Evolutionary conservation across 176 grass and related monocot genomes (phyloP).

Genomic region (Lolium perenne): DNA sequence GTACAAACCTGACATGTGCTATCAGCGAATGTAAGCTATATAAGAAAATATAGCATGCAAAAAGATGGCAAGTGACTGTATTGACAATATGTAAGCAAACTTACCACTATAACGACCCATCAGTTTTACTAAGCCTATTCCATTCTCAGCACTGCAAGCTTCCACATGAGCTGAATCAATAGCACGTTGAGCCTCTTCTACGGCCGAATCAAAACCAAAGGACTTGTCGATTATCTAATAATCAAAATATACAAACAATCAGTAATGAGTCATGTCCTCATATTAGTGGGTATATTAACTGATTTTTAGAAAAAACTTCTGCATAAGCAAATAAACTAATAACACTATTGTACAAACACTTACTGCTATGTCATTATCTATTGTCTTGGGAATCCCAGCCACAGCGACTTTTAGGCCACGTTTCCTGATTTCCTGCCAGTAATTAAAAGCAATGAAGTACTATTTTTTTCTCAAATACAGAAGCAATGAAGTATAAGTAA

Average conservation of each 20-base stretch:
- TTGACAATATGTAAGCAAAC: conserved; percentile 41
- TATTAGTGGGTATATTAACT: conserved; percentile 23
- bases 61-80: conserved; percentile 2
- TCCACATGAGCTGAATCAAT: conserved; percentile 99
- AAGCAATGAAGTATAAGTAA: conserved; percentile 4
- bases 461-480: not conserved
- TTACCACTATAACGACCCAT: conserved; percentile 99
- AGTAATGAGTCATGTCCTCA: not conserved
- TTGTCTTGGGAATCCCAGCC: conserved; percentile 83
- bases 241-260: conserved; percentile 36
- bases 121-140: conserved; percentile 96
- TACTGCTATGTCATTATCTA: conserved; percentile 95
- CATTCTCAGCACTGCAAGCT: conserved; percentile 90
- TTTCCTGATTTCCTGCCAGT: conserved; percentile 74
- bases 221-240: conserved; percentile 96
- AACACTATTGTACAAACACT: not conserved
- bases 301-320: not conserved
- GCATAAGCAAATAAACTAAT: conserved; percentile 20
- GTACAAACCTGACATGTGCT: not conserved
- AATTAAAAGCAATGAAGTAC: conserved; percentile 26
- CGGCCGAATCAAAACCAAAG: conserved; percentile 97
- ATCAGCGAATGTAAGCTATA: not conserved
- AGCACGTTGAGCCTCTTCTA: conserved; percentile 98
- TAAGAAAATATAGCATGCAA: conserved; percentile 25
- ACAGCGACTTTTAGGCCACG: conserved; percentile 79